Base-by-base conservation (phyloP, 169 alveolate species). In the Plasmodium falciparum region DNA sequence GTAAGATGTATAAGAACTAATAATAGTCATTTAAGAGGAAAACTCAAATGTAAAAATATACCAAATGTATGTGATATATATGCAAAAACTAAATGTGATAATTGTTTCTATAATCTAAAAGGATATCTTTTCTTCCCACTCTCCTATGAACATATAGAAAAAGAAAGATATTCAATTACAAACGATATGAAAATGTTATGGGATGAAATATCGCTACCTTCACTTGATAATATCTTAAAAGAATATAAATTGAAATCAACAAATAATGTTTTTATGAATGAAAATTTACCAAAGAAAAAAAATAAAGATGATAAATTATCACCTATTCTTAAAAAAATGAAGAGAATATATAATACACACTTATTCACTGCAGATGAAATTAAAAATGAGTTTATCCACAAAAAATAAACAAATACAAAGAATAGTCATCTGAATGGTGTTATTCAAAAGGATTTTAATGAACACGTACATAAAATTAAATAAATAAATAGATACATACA, bases 321-420 rank as follows among this genome's bases (percentile, higher is more conserved):
- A 7, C 90, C 90, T n/a, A 74, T 74, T 74, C 75, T 80, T 76
- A 93, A 85, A 73, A 93, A 93, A 69, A 83, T 93, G 83, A 86
- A 93, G n/a, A 56, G 95, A n/a, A 93, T 93, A 13, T 90, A 93
- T 24, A 93, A 93, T 61, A 93, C 95, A 0, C 95, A 93, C 65
- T 88, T 93, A 74, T 93, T 93, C 74, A 93, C 95, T 9, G 94
- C 95, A 4, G 95, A 93, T 15, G 95, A 93, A 73, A 70, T 93
- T 58, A 89, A 93, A 61, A 93, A 66, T 70, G 93, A 66, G 12
- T 71, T 73, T 47, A 86, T 63, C 11, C 91, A 66, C 24, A 86
- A 73, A 59, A 63, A 45, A 43, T 58, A 62, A 70, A 5, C 0
- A 33, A 33, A 7, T 33, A 5, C 45, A 33, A 33, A 33, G 43